Conservation (phyloP, 129 eudicot genomes). For the Ambrosia artemisiifolia region DNA sequence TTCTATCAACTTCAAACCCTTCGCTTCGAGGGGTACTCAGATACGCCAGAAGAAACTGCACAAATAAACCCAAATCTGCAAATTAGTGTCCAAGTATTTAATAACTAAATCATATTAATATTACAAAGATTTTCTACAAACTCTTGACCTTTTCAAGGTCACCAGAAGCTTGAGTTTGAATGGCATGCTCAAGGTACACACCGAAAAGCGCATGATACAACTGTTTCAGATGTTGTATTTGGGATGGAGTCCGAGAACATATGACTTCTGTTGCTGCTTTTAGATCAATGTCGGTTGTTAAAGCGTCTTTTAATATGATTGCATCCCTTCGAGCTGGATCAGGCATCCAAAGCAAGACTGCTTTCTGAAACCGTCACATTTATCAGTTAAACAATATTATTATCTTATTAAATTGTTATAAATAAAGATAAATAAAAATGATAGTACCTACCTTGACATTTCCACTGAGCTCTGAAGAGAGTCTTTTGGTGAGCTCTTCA, state of each 20-base stretch:
- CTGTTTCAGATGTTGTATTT: conserved; percentile 65
- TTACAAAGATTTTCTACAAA: not conserved
- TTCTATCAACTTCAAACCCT: conserved; percentile 80
- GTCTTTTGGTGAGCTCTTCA: conserved; percentile 62
- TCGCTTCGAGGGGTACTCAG: conserved; percentile 61
- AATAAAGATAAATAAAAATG: not conserved
- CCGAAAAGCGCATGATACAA: conserved; percentile 52
- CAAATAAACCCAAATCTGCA: conserved; percentile 1
- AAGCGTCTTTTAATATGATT: conserved; percentile 46
- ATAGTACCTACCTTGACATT: conserved; percentile 69
- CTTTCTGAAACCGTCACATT: conserved; percentile 53
- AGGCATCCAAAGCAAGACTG: conserved; percentile 68
- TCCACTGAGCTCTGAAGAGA: conserved; percentile 73
- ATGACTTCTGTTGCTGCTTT: conserved; percentile 81
- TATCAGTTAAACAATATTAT: not conserved
- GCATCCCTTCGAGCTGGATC: conserved; percentile 86
- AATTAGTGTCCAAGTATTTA: not conserved
- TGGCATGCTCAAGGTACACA: conserved; percentile 73
- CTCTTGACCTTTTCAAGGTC: conserved; percentile 62
- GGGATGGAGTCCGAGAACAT: conserved; percentile 73
- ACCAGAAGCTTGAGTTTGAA: conserved; percentile 61
- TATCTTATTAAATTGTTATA: not conserved
- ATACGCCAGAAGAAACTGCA: conserved; percentile 76
- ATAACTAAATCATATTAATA: not conserved
- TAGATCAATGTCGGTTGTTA: conserved; percentile 38